These are phyloP conservation scores for Aspergillus costaricaensis DNA, from an alignment of 2,329 filamentous ascomycete species.

Conservation along the genomic window DNA sequence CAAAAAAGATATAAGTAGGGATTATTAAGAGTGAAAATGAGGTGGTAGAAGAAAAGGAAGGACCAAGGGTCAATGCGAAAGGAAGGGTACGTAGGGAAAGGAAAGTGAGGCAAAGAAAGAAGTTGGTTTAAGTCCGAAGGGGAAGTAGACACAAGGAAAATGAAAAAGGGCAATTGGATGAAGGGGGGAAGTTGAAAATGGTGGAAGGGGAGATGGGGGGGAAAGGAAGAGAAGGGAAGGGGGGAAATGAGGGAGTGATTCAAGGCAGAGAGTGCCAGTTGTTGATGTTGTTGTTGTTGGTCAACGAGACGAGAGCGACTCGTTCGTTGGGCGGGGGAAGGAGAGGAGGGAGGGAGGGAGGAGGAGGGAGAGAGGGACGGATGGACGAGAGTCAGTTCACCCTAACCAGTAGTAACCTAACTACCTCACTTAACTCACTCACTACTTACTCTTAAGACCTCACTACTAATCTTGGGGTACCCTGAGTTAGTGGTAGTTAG, in stretches of 20 bases:
- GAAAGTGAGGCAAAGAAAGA: constrained; percentile 15
- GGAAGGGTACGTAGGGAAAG: constrained; percentile 12
- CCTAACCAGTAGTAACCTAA: too few relatives aligned
- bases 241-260: constrained; percentile 17
- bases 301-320: constrained; percentile 44
- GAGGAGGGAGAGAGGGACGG: constrained; percentile 26
- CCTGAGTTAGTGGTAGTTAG: too few relatives aligned
- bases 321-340: constrained; percentile 39
- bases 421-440: too few relatives aligned
- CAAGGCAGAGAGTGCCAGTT: constrained; percentile 35
- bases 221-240: constrained; percentile 6
- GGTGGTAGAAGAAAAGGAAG: constrained; percentile 3
- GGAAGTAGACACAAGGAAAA: constrained; percentile 20
- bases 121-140: constrained; percentile 12
- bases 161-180: constrained; percentile 8
- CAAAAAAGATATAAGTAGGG: constrained; percentile 2
- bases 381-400: constrained; percentile 16
- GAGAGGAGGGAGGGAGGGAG: constrained; percentile 29
- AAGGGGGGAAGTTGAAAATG: constrained; percentile 24
- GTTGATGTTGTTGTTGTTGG: constrained; percentile 30
- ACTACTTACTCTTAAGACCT: too few relatives aligned
- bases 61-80: not conserved
- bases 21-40: not conserved
- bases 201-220: constrained; percentile 20
- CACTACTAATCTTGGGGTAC: too few relatives aligned